Percentiles rank a stretch among this genome's conserved stretches.
Conservation (phyloP, 2,329 filamentous ascomycete species). For the Ophiostoma quercus region DNA sequence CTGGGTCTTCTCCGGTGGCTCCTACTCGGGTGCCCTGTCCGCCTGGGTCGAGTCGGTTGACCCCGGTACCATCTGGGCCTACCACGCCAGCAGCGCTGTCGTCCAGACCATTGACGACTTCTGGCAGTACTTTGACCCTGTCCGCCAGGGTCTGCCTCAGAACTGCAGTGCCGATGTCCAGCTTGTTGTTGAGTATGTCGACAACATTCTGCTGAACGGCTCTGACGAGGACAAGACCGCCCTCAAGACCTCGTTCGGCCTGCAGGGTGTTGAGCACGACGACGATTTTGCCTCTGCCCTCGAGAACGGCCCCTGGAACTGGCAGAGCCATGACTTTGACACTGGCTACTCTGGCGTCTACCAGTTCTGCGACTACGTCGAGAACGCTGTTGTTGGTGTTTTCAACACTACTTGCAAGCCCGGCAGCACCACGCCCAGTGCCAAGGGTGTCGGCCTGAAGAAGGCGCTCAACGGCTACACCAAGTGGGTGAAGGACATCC, state of each 20-base stretch:
- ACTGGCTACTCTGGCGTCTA: slow-evolving; percentile 44
- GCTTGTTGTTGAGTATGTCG: slow-evolving; percentile 49
- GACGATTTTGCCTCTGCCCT: slow-evolving; percentile 45
- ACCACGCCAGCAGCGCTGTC: slow-evolving; percentile 51
- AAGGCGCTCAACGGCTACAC: slow-evolving; percentile 50
- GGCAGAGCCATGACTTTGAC: slow-evolving; percentile 51
- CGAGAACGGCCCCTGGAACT: slow-evolving; percentile 52
- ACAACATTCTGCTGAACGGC: slow-evolving; percentile 41
- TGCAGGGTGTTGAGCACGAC: slow-evolving; percentile 42
- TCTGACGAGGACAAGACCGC: slow-evolving; percentile 37
- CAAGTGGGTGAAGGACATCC: slow-evolving; percentile 40
- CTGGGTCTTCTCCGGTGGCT: slow-evolving; percentile 52
- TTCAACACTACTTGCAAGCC: slow-evolving; percentile 38
- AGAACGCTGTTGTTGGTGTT: slow-evolving; percentile 38
- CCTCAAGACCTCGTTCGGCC: slow-evolving; percentile 48
- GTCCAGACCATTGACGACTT: slow-evolving; percentile 49
- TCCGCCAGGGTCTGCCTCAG: slow-evolving; percentile 48
- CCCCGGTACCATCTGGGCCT: slow-evolving; percentile 56
- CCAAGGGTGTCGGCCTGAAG: slow-evolving; percentile 45
- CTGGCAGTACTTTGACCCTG: slow-evolving; percentile 52
- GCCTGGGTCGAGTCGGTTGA: slow-evolving; percentile 48
- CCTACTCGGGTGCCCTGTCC: slow-evolving; percentile 51
- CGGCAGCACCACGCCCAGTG: slow-evolving; percentile 37
- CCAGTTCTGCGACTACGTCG: slow-evolving; percentile 47
- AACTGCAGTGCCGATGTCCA: slow-evolving; percentile 53